A percentile compares a stretch with the other conserved stretches of the same genome.
These are phyloP conservation scores for Russula virescens DNA, from an alignment of 768 basidiomycete genomes.

Conservation along the genomic window DNA sequence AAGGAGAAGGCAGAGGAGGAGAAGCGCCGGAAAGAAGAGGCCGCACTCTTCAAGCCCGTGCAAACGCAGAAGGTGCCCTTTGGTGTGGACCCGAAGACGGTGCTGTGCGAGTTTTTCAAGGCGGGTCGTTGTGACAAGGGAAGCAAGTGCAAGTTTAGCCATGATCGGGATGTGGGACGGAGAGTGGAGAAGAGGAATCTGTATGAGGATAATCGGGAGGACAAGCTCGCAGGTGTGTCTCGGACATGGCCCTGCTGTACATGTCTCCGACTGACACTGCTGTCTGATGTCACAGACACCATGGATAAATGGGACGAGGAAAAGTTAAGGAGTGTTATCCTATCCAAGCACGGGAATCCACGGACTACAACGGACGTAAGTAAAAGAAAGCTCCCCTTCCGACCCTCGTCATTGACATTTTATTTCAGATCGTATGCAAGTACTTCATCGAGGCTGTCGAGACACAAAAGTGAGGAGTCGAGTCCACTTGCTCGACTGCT, in stretches of 20 bases:
- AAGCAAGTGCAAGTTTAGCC: conserved; percentile 94
- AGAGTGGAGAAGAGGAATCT: conserved; percentile 95
- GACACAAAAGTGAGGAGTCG: conserved; percentile 59
- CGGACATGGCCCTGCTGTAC: background rate
- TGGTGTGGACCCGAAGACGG: conserved; percentile 93
- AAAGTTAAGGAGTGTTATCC: conserved; percentile 82
- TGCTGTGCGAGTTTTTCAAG: conserved; percentile 90
- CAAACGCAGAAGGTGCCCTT: conserved; percentile 86
- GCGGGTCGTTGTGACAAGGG: conserved; percentile 93
- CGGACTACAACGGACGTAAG: conserved; percentile 85
- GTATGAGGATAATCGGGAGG: conserved; percentile 83
- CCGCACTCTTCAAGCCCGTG: conserved; percentile 73
- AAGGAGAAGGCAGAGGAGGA: conserved; percentile 77
- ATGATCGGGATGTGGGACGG: conserved; percentile 80
- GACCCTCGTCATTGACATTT: background rate
- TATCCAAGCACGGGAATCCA: conserved; percentile 85
- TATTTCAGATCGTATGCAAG: conserved; percentile 88
- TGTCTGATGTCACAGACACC: conserved; percentile 53
- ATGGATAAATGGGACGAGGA: conserved; percentile 99
- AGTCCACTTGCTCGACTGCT: background rate
- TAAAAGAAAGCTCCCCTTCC: background rate
- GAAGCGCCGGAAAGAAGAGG: conserved; percentile 80
- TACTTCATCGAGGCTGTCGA: conserved; percentile 96
- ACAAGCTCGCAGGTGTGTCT: conserved; percentile 58
- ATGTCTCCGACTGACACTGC: no score